Conservation (phyloP, 73 alveolate genomes). For the Symbiodinium pilosum region DNA sequence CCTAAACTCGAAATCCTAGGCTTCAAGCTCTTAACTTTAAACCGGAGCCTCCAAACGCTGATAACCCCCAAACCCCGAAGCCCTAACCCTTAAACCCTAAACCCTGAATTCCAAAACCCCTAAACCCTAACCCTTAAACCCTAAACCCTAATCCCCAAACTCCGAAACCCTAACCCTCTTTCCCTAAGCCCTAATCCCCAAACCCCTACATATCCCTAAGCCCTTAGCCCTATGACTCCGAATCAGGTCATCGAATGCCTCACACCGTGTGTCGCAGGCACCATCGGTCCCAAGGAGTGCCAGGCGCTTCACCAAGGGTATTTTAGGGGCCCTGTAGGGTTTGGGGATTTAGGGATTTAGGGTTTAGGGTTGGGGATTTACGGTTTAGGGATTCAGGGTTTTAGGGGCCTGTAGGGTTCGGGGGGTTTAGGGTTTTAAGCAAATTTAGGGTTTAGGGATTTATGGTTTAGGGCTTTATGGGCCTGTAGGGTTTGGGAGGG, state of each 20-base stretch:
- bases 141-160: background rate
- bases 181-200: background rate
- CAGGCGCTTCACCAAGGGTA: constrained; percentile 24
- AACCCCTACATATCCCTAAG: background rate
- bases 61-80: background rate
- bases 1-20: too few species aligned
- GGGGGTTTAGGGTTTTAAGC: too few species aligned
- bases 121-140: background rate
- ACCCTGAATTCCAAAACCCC: background rate
- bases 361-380: background rate
- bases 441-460: too few species aligned
- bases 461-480: too few species aligned
- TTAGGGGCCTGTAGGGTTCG: too few species aligned
- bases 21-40: background rate
- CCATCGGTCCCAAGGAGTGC: constrained; percentile 98
- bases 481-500: too few species aligned
- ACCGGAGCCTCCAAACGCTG: background rate
- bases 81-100: background rate
- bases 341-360: background rate
- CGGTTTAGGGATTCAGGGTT: too few species aligned
- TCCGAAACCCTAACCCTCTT: background rate
- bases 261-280: constrained; percentile 98
- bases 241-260: constrained; percentile 96
- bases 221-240: background rate
- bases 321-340: background rate